Evolutionary conservation across 23 red algal species (phyloP).

Genomic region (Cyanidium caldarium): DNA sequence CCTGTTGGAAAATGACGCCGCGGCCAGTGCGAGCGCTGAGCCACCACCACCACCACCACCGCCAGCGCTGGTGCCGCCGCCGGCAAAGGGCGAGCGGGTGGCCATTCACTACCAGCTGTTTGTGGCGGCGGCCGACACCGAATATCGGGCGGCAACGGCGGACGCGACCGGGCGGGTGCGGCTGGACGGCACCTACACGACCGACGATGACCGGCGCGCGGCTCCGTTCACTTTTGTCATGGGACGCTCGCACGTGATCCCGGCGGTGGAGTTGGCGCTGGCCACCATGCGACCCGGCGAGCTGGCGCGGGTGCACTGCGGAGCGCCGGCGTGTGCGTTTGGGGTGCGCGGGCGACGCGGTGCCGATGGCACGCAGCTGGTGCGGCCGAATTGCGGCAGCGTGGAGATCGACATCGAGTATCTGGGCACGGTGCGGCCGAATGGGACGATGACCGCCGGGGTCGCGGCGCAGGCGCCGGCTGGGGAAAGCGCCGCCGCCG

Average conservation of each 20-base stretch:
- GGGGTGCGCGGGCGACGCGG: not conserved
- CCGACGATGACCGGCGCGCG: not conserved
- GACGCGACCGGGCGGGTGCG: not conserved
- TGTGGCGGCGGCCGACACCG: not conserved
- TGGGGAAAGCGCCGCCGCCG: not conserved
- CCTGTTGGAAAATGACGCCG: no score
- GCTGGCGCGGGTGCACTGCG: not conserved
- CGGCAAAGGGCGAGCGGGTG: not conserved
- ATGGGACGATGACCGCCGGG: not conserved
- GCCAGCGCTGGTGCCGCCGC: not conserved
- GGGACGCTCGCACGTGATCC: conserved; percentile 1
- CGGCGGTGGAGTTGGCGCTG: not conserved
- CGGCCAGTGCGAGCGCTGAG: no score
- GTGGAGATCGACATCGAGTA: not conserved
- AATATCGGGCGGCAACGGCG: not conserved
- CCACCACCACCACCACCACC: not conserved
- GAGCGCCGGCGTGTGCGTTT: not conserved
- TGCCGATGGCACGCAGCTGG: not conserved
- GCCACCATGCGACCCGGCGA: not conserved
- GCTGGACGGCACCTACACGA: not conserved
- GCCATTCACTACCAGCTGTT: conserved; percentile 5
- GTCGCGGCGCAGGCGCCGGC: not conserved
- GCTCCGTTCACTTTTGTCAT: conserved; percentile 4
- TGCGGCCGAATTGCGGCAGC: conserved; percentile 3
- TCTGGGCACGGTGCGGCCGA: not conserved